Evolutionary conservation across 352 stramenopile genomes (phyloP).

Genomic region (Globisporangium perplexum): DNA sequence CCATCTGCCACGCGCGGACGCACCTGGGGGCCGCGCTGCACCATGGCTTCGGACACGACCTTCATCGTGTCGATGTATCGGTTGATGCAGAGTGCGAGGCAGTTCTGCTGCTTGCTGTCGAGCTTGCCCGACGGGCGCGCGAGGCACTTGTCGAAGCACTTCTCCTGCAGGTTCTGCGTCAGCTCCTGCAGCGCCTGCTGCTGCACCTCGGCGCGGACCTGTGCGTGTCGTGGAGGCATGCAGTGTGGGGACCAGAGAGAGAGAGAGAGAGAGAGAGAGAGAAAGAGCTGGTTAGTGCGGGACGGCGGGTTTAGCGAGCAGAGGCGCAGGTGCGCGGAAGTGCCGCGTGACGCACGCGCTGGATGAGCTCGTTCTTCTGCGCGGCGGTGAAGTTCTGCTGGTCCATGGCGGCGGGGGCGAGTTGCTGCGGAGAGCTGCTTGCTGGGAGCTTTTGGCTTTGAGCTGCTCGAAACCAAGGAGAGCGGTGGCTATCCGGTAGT

Average conservation of each 20-base stretch:
- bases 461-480: not conserved
- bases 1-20: not conserved
- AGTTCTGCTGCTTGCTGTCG: constrained; percentile 90
- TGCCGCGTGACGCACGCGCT: constrained; percentile 39
- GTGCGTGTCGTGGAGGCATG: not conserved
- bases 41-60: constrained; percentile 80
- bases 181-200: constrained; percentile 80
- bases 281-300: not conserved
- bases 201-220: constrained; percentile 83
- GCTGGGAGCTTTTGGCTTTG: not conserved
- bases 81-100: constrained; percentile 84
- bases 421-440: not conserved
- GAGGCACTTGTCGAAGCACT: constrained; percentile 91
- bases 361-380: constrained; percentile 84
- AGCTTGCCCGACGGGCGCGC: constrained; percentile 73
- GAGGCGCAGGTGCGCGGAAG: no score
- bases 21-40: constrained; percentile 62
- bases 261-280: not conserved
- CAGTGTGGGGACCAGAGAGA: not conserved
- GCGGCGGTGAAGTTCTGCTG: constrained; percentile 69
- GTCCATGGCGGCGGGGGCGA: constrained; percentile 34
- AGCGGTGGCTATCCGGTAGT: no score
- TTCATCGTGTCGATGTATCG: constrained; percentile 91
- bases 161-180: constrained; percentile 84
- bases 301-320: not conserved